Evolutionary conservation across 202 grass and related monocot species (phyloP).

Genomic region (Panicum hallii): DNA sequence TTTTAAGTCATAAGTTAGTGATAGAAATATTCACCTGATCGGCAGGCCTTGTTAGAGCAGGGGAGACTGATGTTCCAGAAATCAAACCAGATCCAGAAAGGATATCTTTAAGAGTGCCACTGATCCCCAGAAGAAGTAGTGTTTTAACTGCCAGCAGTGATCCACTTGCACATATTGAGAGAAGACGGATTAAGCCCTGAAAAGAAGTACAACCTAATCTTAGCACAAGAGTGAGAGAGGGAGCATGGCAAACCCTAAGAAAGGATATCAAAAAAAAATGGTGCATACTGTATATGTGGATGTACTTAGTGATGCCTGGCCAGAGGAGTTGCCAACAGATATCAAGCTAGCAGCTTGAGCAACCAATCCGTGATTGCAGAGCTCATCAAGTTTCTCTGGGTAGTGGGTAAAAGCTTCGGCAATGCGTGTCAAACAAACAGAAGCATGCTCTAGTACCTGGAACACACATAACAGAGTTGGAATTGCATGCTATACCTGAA

Average conservation of each 20-base stretch:
- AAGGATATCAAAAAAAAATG: background rate
- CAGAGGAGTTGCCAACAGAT: constrained; percentile 56
- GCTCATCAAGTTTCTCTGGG: constrained; percentile 61
- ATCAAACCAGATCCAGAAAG: constrained; percentile 58
- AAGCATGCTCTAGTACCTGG: constrained; percentile 66
- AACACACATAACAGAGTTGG: constrained; percentile 4
- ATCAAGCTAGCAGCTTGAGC: constrained; percentile 60
- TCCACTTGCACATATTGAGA: constrained; percentile 67
- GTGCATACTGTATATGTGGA: constrained; percentile 65
- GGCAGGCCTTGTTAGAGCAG: constrained; percentile 78
- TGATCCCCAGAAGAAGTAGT: constrained; percentile 60
- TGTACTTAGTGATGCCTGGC: constrained; percentile 60
- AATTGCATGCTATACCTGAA: background rate
- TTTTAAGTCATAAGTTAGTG: constrained; percentile 23
- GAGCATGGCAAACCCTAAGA: background rate
- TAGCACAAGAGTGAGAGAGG: background rate
- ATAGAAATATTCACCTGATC: constrained; percentile 64
- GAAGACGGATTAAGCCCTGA: constrained; percentile 70
- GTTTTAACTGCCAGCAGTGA: constrained; percentile 68
- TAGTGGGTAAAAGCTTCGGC: constrained; percentile 59
- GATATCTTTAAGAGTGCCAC: constrained; percentile 70
- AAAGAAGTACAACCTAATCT: constrained; percentile 19
- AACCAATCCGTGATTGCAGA: constrained; percentile 70
- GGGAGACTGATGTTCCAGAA: constrained; percentile 49
- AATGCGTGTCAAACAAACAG: constrained; percentile 69